Base-by-base conservation (phyloP, 768 basidiomycete species). In the Lentinula detonsa region DNA sequence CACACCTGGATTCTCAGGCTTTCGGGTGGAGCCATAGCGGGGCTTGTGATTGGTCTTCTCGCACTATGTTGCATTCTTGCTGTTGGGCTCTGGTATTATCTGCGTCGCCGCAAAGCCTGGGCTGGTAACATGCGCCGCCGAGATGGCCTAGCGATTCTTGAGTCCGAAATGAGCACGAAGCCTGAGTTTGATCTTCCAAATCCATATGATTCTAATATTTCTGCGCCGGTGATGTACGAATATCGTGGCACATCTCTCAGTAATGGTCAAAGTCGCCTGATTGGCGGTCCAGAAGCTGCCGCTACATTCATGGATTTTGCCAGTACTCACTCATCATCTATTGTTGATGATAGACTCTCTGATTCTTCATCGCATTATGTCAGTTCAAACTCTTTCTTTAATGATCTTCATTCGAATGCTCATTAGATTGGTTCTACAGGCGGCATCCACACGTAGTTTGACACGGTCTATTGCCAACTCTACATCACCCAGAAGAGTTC, bases 31-130 rank as follows among this genome's bases (percentile, higher is more conserved):
- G 62, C 61, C 10, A 48, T 68, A 42, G 67, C 67, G 15, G 67
- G 65, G 37, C 63, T 68, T 34, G 59, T 68, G 15, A 64, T 68
- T 16, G 64, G 65, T 31, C 45, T 68, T 18, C 52, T 68, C n/a
- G 31, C 18, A 11, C 61, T 66, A 35, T 48, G 63, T 16, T 33
- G 62, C 15, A 55, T 62, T 43, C 28, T 65, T 10, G 11, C 66
- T 16, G 61, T 54, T 13, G 65, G 59, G 7, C 49, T 64, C 16
- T 50, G 63, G 37, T 64, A 60, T 21, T 64, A 65, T 59, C 31
- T 66, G 16, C 65, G 64, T 46, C 62, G 62, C 33, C 64, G 65
- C 40, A 63, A 42, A 39, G 5, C 33, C 28, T 28, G 28, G 28
- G 28, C 28, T 35, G 4, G 7, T 28, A 40, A 33, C 39, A 51